A percentile compares a stretch with the other conserved stretches of the same genome.
Evolutionary conservation across 148 eudicot genomes (phyloP).

Genomic region (Chenopodium suecicum): DNA sequence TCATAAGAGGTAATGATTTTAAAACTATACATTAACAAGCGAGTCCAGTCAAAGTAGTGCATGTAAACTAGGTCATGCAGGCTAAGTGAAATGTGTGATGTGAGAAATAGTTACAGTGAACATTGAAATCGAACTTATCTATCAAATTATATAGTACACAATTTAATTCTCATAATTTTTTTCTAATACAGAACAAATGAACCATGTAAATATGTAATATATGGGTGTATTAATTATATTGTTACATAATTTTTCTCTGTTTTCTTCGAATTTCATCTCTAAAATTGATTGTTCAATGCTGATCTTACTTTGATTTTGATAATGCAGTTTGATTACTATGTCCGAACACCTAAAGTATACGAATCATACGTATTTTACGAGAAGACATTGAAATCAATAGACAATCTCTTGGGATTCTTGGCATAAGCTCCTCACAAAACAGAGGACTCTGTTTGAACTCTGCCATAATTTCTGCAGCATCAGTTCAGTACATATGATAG

Average conservation of each 20-base stretch:
- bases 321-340: conserved; percentile 70
- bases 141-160: too few species aligned
- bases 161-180: too few species aligned
- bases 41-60: too few species aligned
- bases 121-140: too few species aligned
- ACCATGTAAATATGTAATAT: background rate
- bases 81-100: too few species aligned
- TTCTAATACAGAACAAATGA: background rate
- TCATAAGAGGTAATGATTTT: too few species aligned
- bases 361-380: conserved; percentile 77
- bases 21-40: too few species aligned
- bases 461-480: background rate
- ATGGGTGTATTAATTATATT: background rate
- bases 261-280: background rate
- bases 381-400: conserved; percentile 86
- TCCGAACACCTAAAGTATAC: conserved; percentile 77
- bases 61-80: too few species aligned
- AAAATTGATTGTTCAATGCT: background rate
- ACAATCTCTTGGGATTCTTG: conserved; percentile 61
- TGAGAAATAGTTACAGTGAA: too few species aligned
- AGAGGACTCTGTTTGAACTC: conserved; percentile 20
- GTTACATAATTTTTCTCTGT: background rate
- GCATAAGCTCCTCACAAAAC: conserved; percentile 26
- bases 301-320: background rate
- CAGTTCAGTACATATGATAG: background rate